These are phyloP conservation scores for Diaporthe sp. DNA, from an alignment of 2,329 filamentous ascomycete genomes.

Conservation along the genomic window DNA sequence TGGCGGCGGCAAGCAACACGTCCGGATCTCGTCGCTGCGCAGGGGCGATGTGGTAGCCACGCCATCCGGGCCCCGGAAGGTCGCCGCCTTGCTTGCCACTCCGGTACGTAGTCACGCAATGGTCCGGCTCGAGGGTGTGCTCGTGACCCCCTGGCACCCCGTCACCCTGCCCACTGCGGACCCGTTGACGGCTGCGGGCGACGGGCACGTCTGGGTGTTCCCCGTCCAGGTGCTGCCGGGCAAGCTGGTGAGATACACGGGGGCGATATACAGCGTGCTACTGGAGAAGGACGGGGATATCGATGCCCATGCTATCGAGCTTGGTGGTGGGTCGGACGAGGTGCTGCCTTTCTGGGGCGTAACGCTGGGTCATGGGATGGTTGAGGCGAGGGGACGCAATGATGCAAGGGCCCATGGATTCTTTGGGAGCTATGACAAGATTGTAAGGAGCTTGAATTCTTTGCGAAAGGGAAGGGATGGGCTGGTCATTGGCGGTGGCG, in stretches of 20 bases:
- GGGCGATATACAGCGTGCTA: conserved; percentile 66
- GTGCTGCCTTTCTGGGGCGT: conserved; percentile 54
- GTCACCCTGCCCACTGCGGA: conserved; percentile 45
- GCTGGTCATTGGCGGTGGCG: no score
- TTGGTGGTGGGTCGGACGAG: conserved; percentile 45
- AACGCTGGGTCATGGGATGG: no score
- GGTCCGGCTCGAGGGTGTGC: conserved; percentile 56
- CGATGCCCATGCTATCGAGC: conserved; percentile 61
- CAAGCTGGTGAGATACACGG: conserved; percentile 55
- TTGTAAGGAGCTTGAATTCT: no score
- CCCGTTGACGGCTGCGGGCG: conserved; percentile 36
- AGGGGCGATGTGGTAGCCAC: conserved; percentile 61
- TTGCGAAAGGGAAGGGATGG: no score
- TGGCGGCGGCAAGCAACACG: conserved; percentile 49
- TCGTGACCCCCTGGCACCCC: conserved; percentile 71
- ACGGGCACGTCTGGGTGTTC: conserved; percentile 52
- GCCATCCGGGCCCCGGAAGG: conserved; percentile 57
- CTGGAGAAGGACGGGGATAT: conserved; percentile 56
- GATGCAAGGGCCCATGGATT: no score
- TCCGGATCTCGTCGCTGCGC: conserved; percentile 56
- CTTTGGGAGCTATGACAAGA: no score
- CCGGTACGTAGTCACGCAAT: conserved; percentile 51
- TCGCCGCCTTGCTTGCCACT: conserved; percentile 63
- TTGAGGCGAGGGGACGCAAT: no score
- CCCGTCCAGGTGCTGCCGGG: no score